Evolutionary conservation across 78 protist genomes (phyloP).

Genomic region (Ministeria vibrans): DNA sequence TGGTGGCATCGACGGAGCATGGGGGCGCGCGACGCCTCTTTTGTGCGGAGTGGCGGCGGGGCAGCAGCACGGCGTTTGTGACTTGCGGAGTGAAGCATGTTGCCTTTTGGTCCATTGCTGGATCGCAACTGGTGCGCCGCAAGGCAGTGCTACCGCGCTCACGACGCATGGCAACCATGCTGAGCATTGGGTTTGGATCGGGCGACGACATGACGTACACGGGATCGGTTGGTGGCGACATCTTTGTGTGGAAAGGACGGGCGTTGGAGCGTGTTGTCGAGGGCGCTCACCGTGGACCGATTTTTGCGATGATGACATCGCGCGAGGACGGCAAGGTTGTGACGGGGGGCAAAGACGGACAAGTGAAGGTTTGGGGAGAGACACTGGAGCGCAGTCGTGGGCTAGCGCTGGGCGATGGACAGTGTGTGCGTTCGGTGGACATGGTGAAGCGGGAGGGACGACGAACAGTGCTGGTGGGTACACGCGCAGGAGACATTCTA

Average conservation of each 20-base stretch:
- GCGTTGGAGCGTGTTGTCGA: not conserved
- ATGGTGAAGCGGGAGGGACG: not conserved
- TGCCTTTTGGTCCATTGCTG: slow-evolving; percentile 25
- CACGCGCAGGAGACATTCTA: not conserved
- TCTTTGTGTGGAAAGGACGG: not conserved
- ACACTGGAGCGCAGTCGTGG: not conserved
- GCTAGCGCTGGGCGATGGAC: not conserved
- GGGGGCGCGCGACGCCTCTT: not conserved
- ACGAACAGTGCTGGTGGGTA: not conserved
- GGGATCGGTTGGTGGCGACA: not conserved
- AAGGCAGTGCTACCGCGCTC: not conserved
- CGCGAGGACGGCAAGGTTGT: not conserved
- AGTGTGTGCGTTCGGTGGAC: not conserved
- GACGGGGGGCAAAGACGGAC: not conserved
- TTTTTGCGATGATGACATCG: not conserved
- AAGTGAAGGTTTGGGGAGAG: not conserved
- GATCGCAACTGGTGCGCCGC: not conserved
- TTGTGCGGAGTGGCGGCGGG: not conserved
- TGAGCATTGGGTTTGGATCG: not conserved
- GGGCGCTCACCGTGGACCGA: not conserved
- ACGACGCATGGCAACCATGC: not conserved
- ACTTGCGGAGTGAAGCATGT: slow-evolving; percentile 40
- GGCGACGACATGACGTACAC: not conserved
- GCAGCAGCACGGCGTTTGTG: slow-evolving; percentile 10
- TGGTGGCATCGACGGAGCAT: not conserved